Evolutionary conservation across 1,139 yeast genomes (phyloP).

Genomic region (Pneumocystis wakefieldiae): DNA sequence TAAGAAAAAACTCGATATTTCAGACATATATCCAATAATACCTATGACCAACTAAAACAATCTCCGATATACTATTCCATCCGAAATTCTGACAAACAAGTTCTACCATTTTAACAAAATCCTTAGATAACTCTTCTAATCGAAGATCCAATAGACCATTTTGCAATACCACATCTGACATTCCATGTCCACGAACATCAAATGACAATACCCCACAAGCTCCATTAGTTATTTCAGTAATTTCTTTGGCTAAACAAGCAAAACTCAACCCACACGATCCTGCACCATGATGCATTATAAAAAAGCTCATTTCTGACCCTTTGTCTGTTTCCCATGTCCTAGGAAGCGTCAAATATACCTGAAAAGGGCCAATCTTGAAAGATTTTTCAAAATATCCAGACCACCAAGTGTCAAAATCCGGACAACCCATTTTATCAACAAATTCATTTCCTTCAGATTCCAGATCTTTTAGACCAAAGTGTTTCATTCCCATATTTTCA

Average conservation of each 20-base stretch:
- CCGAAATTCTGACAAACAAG: conserved; percentile 21
- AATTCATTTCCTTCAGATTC: conserved; percentile 10
- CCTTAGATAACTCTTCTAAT: conserved; percentile 40
- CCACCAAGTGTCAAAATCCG: neutral
- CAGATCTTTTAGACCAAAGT: neutral
- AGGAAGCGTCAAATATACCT: conserved; percentile 50
- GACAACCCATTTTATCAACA: neutral
- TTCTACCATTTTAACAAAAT: conserved; percentile 37
- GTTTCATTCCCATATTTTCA: too few species aligned
- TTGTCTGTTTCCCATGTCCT: conserved; percentile 13
- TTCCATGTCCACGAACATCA: conserved; percentile 80
- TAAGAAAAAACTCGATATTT: neutral
- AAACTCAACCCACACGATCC: conserved; percentile 79
- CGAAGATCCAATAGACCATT: conserved; percentile 29
- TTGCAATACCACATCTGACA: conserved; percentile 24
- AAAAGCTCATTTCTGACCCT: conserved; percentile 32
- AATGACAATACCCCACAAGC: conserved; percentile 48
- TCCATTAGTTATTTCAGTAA: conserved; percentile 16
- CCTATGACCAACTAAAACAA: conserved; percentile 71
- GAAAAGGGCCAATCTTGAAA: conserved; percentile 25
- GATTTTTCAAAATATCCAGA: conserved; percentile 17
- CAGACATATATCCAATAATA: neutral
- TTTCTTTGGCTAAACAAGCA: conserved; percentile 26
- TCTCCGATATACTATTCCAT: conserved; percentile 22
- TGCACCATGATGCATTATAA: conserved; percentile 84